Percentiles rank a stretch among this genome's conserved stretches.
phyloP scores from a whole-genome alignment of 2,329 filamentous ascomycete species.

The Dothistroma pini region DNA sequence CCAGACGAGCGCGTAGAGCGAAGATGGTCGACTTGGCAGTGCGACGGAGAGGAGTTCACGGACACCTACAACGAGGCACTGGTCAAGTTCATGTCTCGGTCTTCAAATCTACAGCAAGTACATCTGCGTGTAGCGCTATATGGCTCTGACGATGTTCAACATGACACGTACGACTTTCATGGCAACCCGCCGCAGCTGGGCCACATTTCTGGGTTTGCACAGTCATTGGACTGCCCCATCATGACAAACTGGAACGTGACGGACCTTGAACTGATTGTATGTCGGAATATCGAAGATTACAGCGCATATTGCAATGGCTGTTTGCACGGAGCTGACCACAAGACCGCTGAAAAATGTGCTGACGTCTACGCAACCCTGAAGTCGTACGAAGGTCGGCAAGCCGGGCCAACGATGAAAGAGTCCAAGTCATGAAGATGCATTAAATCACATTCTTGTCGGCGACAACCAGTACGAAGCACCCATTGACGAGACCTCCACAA shows the following conservation, averaged over 20 bases:
- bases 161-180: not conserved
- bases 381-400: not conserved
- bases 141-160: not conserved
- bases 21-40: not conserved
- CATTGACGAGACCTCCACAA: not conserved
- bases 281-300: not conserved
- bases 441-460: not conserved
- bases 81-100: not conserved
- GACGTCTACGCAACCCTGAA: not conserved
- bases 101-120: not conserved
- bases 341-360: not conserved
- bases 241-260: not conserved
- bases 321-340: not conserved
- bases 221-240: not conserved
- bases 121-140: not conserved
- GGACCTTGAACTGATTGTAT: not conserved
- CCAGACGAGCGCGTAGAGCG: not conserved
- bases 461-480: not conserved
- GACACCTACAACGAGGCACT: not conserved
- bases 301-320: not conserved
- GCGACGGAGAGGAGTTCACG: constrained; percentile 4
- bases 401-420: not conserved
- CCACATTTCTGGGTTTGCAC: not conserved
- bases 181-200: not conserved
- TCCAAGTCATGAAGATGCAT: not conserved